A percentile compares a stretch with the other conserved stretches of the same genome.
Conservation (phyloP, 2,329 filamentous ascomycete genomes). For the Penicillium palitans region DNA sequence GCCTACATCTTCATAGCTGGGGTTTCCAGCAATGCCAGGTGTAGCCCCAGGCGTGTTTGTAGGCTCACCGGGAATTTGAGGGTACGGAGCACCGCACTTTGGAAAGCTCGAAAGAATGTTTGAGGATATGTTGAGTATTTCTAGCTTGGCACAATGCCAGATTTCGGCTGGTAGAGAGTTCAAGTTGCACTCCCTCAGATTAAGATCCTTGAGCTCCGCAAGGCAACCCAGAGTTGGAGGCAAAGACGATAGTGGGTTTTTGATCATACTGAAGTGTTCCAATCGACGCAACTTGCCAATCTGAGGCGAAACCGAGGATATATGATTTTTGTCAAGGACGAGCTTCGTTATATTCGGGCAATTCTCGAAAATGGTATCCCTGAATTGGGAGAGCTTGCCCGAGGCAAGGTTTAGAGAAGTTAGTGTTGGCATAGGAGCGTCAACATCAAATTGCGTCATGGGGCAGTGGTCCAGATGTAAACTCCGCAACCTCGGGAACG, state of each 20-base stretch:
- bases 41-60: conserved; percentile 47
- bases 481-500: conserved; percentile 80
- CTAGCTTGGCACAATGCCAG: conserved; percentile 91
- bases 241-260: conserved; percentile 81
- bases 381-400: conserved; percentile 83
- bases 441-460: conserved; percentile 88
- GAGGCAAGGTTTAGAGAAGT: conserved; percentile 87
- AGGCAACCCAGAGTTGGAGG: conserved; percentile 87
- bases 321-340: conserved; percentile 91
- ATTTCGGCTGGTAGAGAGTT: conserved; percentile 84
- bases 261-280: conserved; percentile 90
- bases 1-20: conserved; percentile 76
- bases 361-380: conserved; percentile 82
- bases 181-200: conserved; percentile 91
- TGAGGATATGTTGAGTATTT: conserved; percentile 91
- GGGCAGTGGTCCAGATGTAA: conserved; percentile 93
- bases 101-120: conserved; percentile 91
- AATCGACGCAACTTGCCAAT: conserved; percentile 80
- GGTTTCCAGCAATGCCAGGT: conserved; percentile 58
- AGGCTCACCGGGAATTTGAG: conserved; percentile 59
- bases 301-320: conserved; percentile 81
- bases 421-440: conserved; percentile 72
- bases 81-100: conserved; percentile 69
- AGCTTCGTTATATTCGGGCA: conserved; percentile 84
- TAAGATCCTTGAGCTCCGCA: conserved; percentile 77